These are phyloP conservation scores for Letharia columbiana DNA, from an alignment of 495 filamentous ascomycete species.

Conservation along the genomic window DNA sequence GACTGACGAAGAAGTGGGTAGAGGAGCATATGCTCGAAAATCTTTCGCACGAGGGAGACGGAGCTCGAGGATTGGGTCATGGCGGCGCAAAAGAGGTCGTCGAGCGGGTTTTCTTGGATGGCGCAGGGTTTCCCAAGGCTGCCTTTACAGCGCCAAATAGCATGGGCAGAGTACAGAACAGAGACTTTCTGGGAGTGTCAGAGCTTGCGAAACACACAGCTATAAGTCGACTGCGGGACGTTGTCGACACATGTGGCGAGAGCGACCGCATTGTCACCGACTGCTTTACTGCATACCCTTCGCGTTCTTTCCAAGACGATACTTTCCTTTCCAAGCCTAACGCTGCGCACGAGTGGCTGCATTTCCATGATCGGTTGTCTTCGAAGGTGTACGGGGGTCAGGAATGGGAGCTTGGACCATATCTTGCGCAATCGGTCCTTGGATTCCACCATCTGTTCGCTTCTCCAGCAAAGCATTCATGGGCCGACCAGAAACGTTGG, in stretches of 20 bases:
- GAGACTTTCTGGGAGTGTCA: conserved; percentile 48
- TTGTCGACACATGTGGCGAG: conserved; percentile 84
- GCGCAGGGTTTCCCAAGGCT: conserved; percentile 69
- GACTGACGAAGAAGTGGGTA: conserved; percentile 73
- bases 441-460: conserved; percentile 93
- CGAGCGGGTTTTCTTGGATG: conserved; percentile 75
- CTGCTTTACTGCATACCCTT: conserved; percentile 76
- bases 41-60: conserved; percentile 64
- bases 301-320: conserved; percentile 85
- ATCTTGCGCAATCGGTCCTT: conserved; percentile 74
- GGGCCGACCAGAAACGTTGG: conserved; percentile 22
- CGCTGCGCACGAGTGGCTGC: conserved; percentile 82
- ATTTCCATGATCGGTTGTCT: conserved; percentile 82
- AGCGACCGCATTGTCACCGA: conserved; percentile 76
- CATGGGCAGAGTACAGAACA: conserved; percentile 28
- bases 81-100: conserved; percentile 77
- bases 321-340: conserved; percentile 81
- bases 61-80: conserved; percentile 66
- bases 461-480: conserved; percentile 30
- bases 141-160: conserved; percentile 33
- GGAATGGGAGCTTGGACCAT: conserved; percentile 81
- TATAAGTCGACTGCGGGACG: conserved; percentile 71
- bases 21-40: conserved; percentile 67
- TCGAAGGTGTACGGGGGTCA: conserved; percentile 63
- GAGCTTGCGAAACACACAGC: conserved; percentile 68